Base-by-base conservation (phyloP, 148 eudicot genomes). In the Nepenthes mirabilis region DNA sequence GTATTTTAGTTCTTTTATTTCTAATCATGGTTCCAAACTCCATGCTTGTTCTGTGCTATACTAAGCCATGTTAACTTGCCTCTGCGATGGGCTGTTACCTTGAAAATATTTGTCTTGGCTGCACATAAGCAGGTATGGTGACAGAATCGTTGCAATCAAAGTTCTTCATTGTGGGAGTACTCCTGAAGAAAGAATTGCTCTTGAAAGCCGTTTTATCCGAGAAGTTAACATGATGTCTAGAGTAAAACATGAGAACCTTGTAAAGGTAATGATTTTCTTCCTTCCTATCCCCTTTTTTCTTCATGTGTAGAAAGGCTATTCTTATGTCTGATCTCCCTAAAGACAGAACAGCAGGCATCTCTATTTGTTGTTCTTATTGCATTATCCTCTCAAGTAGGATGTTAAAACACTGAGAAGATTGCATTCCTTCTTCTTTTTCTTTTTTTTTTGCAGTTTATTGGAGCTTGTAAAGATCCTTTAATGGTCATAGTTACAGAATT, bases 401-500 rank as follows among this genome's bases (percentile, higher is more conserved):
- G 52, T 49, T 23, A 23, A 23, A 49, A 10, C 13, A 49, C 8
- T 40, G 6, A 49, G 6, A 6, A 10, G 14, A 2, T 5, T 49
- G 52, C 37, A 14, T 33, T 10, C 2, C 32, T 11, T 11, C 51
- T 34, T 50, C 33, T 57, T 34, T 1, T n/a, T 33, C 52, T 37
- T 11, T 55, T 72, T 14, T 34, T 34, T 66, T 65, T 81, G 80
- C 95, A 91, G 97, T 91, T 91, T 77, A 79, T 91, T 71, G 97
- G 97, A 63, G 97, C 97, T 57, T 91, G 97, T 73, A 91, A 91
- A 67, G 97, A 91, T 64, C 97, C 96, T 56, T 72, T 91, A 59
- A 91, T 91, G 97, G 97, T 91, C 65, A 83, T 91, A 68, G 97
- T 91, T 37, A 76, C 97, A 23, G 97, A 91, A 68, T 71, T 91